Percentiles rank a stretch among this genome's conserved stretches.
phyloP scores from a whole-genome alignment of 129 eudicot species.

The Saposhnikovia divaricata region DNA sequence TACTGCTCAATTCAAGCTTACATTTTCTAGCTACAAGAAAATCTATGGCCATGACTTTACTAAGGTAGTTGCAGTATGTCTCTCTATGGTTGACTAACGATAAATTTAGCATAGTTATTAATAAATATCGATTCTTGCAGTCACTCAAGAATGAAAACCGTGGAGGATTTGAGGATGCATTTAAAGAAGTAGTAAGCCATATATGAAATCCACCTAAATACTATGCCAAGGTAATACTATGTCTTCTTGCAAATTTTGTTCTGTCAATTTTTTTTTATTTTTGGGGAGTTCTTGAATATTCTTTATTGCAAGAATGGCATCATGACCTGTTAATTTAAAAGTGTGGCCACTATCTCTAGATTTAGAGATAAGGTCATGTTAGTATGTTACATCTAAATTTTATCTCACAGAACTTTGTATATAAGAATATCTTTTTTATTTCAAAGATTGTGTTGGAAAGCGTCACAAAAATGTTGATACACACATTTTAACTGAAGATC shows the following conservation, averaged over 20 bases:
- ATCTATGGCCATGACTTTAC: conserved; percentile 72
- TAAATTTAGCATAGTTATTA: not conserved
- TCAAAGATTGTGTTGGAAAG: no score
- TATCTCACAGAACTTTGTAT: no score
- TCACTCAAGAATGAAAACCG: conserved; percentile 31
- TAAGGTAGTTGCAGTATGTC: conserved; percentile 25
- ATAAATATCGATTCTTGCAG: conserved; percentile 19
- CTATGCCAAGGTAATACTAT: conserved; percentile 55
- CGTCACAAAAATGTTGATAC: no score
- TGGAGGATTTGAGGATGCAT: conserved; percentile 60
- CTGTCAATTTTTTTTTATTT: no score
- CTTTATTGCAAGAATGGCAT: no score
- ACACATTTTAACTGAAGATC: no score
- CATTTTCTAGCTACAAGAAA: conserved; percentile 56
- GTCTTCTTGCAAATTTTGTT: no score
- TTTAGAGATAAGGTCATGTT: no score
- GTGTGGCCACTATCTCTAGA: no score
- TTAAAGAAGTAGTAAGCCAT: conserved; percentile 49
- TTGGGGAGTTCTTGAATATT: not conserved
- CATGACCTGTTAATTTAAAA: no score
- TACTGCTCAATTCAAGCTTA: conserved; percentile 52
- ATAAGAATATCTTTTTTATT: no score
- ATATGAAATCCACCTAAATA: conserved; percentile 48
- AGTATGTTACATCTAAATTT: no score
- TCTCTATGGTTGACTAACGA: not conserved